Base-by-base conservation (phyloP, 2,329 filamentous ascomycete species). In the Fusarium setosum region DNA sequence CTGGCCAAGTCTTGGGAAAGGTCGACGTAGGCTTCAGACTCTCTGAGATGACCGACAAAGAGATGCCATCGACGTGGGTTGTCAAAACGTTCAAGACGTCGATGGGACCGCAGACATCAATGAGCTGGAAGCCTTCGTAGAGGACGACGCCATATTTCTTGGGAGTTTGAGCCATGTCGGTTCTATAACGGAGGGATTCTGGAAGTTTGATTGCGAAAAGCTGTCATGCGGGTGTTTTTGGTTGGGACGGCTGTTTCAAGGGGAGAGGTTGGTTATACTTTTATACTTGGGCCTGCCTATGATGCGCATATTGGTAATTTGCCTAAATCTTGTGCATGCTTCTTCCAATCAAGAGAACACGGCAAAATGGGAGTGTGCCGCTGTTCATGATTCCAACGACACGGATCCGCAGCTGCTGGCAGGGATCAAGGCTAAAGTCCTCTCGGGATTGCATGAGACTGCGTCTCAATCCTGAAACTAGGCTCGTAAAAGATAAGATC, bases 51-150 rank as follows among this genome's bases (percentile, higher is more conserved):
- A 65, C 24, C 4, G 50, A 58, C 17, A 65, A 23, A 4, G 59
- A 57, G 21, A 65, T 35, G 7, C 53, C 44, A 5, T 55, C 49
- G 21, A 37, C 45, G 9, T 57, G 49, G 10, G 44, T 55, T 2
- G 58, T 47, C 20, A 65, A 56, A 1, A 63, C 49, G 23, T 65
- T 63, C 21, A 65, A 18, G 6, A 56, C 55, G 13, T 65, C 63
- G 15, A 65, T 31, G 2, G 63, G 63, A 1, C 63, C 63, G 11
- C 49, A 79, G 23, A 76, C 74, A 47, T 80, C 79, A 29, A 80
- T 72, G 2, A 75, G 72, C 50, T 79, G 74, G 62, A 79, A 80
- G 23, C 72, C 77, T 2, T 68, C 65, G 61, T 77, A 80, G 1
- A 80, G 61, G 18, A 77, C 70, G 20, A 80, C 67, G 24, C 74